These are phyloP conservation scores for Adansonia gregorii DNA, from an alignment of 441 rosid species.

Conservation along the genomic window DNA sequence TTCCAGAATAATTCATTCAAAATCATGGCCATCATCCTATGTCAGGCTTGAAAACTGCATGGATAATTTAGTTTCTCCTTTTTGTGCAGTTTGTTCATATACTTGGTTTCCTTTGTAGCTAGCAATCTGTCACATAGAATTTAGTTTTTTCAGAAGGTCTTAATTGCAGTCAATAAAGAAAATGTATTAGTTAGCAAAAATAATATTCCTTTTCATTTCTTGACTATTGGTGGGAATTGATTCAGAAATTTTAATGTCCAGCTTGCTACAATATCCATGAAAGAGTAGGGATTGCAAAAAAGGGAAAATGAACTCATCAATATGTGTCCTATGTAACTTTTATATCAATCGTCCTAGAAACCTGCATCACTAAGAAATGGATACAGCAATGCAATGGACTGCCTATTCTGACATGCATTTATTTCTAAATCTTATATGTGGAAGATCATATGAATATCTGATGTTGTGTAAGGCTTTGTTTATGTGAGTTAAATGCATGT, in stretches of 20 bases:
- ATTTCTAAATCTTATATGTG: neutral
- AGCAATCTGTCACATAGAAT: neutral
- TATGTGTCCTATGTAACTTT: neutral
- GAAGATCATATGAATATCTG: neutral
- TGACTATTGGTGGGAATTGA: neutral
- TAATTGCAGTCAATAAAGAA: neutral
- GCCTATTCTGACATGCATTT: neutral
- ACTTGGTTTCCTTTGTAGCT: neutral
- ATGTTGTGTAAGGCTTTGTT: neutral
- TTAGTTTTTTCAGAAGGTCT: neutral
- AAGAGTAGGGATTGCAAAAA: constrained; percentile 4
- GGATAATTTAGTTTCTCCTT: neutral
- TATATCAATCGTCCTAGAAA: neutral
- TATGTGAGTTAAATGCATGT: neutral
- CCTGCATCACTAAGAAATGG: neutral
- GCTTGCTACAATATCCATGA: neutral
- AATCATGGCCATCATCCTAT: neutral
- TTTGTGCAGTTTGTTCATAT: neutral
- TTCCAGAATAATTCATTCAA: neutral
- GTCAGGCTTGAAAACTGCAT: too few species aligned
- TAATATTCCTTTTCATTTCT: neutral
- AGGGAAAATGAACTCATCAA: neutral
- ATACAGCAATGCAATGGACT: neutral
- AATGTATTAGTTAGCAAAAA: neutral
- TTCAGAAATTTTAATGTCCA: neutral